Evolutionary conservation across 108 stramenopile species (phyloP).

Genomic region (Hondaea fermentalgiana): DNA sequence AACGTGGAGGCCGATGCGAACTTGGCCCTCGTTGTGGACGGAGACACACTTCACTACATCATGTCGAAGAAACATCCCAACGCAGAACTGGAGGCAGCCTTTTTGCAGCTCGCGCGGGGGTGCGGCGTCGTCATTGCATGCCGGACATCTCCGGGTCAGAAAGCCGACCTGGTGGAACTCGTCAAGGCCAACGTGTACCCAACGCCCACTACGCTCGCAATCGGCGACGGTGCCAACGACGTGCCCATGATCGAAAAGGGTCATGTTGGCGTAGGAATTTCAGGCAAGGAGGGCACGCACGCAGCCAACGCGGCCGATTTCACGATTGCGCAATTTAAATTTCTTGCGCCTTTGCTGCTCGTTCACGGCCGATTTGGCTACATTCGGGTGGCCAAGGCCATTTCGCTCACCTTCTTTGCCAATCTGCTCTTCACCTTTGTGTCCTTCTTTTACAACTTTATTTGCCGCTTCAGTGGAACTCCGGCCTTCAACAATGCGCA

Average conservation of each 20-base stretch:
- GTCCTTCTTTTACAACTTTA: constrained; percentile 43
- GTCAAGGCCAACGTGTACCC: constrained; percentile 73
- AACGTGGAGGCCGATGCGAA: background rate
- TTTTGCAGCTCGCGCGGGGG: constrained; percentile 69
- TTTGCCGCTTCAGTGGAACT: constrained; percentile 43
- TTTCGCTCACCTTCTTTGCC: constrained; percentile 56
- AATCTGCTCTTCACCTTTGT: constrained; percentile 54
- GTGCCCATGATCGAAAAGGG: constrained; percentile 94
- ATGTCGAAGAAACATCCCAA: constrained; percentile 27
- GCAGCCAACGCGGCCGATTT: constrained; percentile 74
- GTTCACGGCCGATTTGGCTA: constrained; percentile 43
- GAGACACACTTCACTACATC: constrained; percentile 47
- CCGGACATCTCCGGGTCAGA: constrained; percentile 82
- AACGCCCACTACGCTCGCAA: constrained; percentile 81
- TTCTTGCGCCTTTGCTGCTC: constrained; percentile 34
- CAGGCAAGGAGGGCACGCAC: constrained; percentile 86
- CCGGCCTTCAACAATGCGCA: constrained; percentile 34
- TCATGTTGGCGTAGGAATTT: constrained; percentile 85
- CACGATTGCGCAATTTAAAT: constrained; percentile 52
- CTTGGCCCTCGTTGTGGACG: constrained; percentile 78
- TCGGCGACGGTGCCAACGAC: constrained; percentile 96
- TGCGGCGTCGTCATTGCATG: constrained; percentile 88
- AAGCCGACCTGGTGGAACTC: constrained; percentile 74
- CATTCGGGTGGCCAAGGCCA: background rate
- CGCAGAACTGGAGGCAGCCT: constrained; percentile 54